Evolutionary conservation across 2,329 filamentous ascomycete species (phyloP), one percentile per base, ranked within the genome.

Genomic region (Coniosporium uncinatum): DNA sequence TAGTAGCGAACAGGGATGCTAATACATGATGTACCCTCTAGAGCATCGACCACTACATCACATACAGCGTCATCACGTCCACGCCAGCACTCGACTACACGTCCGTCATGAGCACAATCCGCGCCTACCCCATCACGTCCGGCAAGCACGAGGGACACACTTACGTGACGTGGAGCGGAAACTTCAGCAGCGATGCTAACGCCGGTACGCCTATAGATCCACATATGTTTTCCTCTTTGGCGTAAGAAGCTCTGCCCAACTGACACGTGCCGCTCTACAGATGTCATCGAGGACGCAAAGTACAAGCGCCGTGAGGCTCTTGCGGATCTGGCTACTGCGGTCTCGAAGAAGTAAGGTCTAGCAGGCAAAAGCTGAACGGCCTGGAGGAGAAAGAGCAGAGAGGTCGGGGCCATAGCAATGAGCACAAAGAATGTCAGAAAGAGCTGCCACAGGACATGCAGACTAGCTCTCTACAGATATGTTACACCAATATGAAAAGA

Each of bases 271-370:
- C 17, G 18, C 32, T 17, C n/a, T 14, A 24, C 44, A 84, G 81
- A 75, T 51, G 82, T 85, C 44, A 84, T 87, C 49, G 77, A 83
- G 61, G 83, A 87, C 56, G 83, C 81, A 53, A 84, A 83, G 68
- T 87, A 81, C 74, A 87, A 87, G 75, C 81, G 83, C 47, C 79
- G 79, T 39, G 83, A 86, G 58, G 82, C 81, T 38, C 70, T 87
- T 29, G 76, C 78, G 37, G 82, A 84, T 52, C 71, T 86, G 31
- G 33, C 33, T 19, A 17, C 14, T 16, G 33, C 33, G 11, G 33
- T n/a, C n/a, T n/a, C n/a, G n/a, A n/a, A n/a, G n/a, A n/a, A n/a
- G n/a, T n/a, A n/a, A n/a, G n/a, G n/a, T n/a, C n/a, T n/a, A n/a
- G n/a, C n/a, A n/a, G n/a, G n/a, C n/a, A n/a, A n/a, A n/a, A n/a